phyloP scores from a whole-genome alignment of 345 rosid genomes.

The Aegle marmelos region DNA sequence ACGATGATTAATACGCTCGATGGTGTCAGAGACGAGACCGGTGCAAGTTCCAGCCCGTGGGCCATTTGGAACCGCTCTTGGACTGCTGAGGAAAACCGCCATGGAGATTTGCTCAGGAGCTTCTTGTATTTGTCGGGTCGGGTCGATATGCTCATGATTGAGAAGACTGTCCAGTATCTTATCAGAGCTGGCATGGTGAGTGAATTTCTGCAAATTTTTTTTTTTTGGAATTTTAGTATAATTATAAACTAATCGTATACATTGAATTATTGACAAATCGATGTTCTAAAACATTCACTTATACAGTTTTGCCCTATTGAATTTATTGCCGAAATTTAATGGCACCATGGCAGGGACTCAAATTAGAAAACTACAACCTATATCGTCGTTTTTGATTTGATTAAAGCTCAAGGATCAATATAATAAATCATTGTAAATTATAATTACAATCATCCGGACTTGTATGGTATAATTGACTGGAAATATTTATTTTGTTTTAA shows the following conservation, averaged over 20 bases:
- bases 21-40: constrained; percentile 73
- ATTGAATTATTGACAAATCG: too few species aligned
- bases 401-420: too few species aligned
- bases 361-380: too few species aligned
- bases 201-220: background rate
- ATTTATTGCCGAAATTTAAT: too few species aligned
- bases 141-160: constrained; percentile 69
- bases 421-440: too few species aligned
- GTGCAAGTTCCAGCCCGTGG: constrained; percentile 69
- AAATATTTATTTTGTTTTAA: background rate
- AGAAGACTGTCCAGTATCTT: constrained; percentile 57
- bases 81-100: constrained; percentile 83
- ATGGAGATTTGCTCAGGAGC: constrained; percentile 59
- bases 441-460: background rate
- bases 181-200: constrained; percentile 71
- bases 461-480: background rate
- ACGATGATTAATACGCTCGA: constrained; percentile 73
- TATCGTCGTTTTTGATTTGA: too few species aligned
- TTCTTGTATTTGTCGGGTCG: constrained; percentile 72
- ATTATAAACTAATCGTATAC: too few species aligned
- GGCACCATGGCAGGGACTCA: too few species aligned
- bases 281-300: too few species aligned
- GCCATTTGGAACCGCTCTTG: constrained; percentile 70
- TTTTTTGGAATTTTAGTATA: background rate
- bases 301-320: too few species aligned